A percentile compares a stretch with the other conserved stretches of the same genome.
These are phyloP conservation scores for Salix exigua DNA, from an alignment of 345 rosid species.

Conservation along the genomic window DNA sequence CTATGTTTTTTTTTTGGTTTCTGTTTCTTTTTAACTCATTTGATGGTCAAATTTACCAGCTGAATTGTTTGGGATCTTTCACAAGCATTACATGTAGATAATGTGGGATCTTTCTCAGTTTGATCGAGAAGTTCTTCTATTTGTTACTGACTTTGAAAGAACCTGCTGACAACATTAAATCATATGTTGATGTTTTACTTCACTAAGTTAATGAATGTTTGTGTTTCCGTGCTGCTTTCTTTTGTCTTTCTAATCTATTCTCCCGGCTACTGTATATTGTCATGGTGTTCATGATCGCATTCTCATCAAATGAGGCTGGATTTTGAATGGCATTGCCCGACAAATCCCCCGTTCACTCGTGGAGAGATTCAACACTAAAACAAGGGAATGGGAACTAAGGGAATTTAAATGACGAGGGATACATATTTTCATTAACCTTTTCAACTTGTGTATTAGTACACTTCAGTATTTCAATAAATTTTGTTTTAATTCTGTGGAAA, in stretches of 20 bases:
- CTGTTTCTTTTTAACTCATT: conserved; percentile 6
- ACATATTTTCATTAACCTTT: no score
- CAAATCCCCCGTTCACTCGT: conserved; percentile 12
- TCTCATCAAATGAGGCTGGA: background rate
- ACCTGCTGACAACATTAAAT: conserved; percentile 18
- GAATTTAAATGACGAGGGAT: background rate
- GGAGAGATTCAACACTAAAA: background rate
- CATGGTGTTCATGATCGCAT: background rate
- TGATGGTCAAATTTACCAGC: conserved; percentile 13
- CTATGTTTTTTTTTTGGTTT: background rate
- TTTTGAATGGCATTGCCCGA: conserved; percentile 2
- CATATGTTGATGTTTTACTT: conserved; percentile 22
- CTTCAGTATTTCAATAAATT: no score
- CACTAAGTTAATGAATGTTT: conserved; percentile 13
- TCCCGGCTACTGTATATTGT: background rate
- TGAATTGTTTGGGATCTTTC: conserved; percentile 20
- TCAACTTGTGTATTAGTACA: no score
- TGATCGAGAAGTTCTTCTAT: conserved; percentile 13
- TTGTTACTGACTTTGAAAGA: conserved; percentile 20
- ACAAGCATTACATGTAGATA: conserved; percentile 57
- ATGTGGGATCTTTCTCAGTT: conserved; percentile 25
- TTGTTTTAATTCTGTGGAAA: no score
- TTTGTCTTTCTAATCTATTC: background rate
- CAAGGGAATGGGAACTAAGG: background rate
- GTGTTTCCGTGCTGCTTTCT: background rate